These are phyloP conservation scores for Chytriomyces confervae DNA, from an alignment of 192 early-diverging fungal species.

Conservation along the genomic window DNA sequence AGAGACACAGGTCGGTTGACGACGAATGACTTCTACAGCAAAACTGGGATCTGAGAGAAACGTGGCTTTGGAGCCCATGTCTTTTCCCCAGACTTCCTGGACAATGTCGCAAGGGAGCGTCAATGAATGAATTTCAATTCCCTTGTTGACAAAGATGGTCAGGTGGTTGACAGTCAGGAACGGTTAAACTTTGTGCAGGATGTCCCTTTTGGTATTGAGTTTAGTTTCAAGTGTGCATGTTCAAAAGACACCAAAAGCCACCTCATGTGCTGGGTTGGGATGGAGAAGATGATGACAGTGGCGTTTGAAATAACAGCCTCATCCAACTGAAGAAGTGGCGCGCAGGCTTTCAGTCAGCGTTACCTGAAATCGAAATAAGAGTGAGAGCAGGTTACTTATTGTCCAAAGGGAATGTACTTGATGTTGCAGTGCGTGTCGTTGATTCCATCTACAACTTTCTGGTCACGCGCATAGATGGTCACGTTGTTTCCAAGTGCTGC, in stretches of 20 bases:
- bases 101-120: slow-evolving; percentile 54
- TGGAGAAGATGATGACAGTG: slow-evolving; percentile 53
- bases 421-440: slow-evolving; percentile 46
- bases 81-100: slow-evolving; percentile 44
- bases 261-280: slow-evolving; percentile 62
- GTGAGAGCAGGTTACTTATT: too few species aligned
- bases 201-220: slow-evolving; percentile 15
- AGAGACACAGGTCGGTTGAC: slow-evolving; percentile 55
- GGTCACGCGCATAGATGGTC: slow-evolving; percentile 53
- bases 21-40: slow-evolving; percentile 52
- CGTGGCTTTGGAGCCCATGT: slow-evolving; percentile 41
- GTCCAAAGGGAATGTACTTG: too few species aligned
- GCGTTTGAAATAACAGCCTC: slow-evolving; percentile 32
- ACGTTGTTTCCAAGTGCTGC: slow-evolving; percentile 30
- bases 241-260: slow-evolving; percentile 34
- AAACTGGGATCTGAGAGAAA: slow-evolving; percentile 62
- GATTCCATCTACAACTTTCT: slow-evolving; percentile 47
- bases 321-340: slow-evolving; percentile 41
- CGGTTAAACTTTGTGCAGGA: slow-evolving; percentile 44
- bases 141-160: slow-evolving; percentile 62
- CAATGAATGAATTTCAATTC: slow-evolving; percentile 52
- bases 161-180: slow-evolving; percentile 45
- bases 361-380: too few species aligned
- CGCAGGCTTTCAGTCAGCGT: slow-evolving; percentile 38
- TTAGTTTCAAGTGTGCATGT: slow-evolving; percentile 36